Base-by-base conservation (phyloP, 352 stramenopile species). In the Pythium dissimile region DNA sequence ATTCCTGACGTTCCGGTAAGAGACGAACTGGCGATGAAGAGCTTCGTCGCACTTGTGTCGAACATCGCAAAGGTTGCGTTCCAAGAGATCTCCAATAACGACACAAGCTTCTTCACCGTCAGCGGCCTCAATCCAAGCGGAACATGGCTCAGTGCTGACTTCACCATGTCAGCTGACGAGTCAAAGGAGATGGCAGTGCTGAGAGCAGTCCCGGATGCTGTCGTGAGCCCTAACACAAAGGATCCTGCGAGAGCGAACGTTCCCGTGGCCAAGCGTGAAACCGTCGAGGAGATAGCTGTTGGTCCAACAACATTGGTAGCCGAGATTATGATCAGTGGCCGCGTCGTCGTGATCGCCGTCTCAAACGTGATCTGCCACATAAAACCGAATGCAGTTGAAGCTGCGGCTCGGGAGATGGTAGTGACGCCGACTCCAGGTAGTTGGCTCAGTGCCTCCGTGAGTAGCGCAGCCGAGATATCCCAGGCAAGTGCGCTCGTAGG, bases 281-380 rank as follows among this genome's bases (percentile, higher is more conserved):
- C 54, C 20, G 23, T 54, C 15, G 50, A 43, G 6, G 50, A 64
- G 10, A 79, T 64, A 0, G 37, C 28, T 1, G 38, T 9, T 12
- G 30, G 20, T 5, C 64, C 75, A 5, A 21, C 9, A 13, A 80
- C 54, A 21, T 15, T 65, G n/a, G 32, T 45, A 26, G 53, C 53
- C 15, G 32, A 18, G 4, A 71, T 30, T 12, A 37, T 52, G 11
- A 77, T 3, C 20, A 80, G 24, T 21, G 62, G 55, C 0, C 71
- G 59, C n/a, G 54, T 42, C 0, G 31, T 41, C 35, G 35, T 27
- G 12, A 62, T 50, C 6, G 53, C 26, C 2, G 44, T 53, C 8
- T 53, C 26, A 32, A 77, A 77, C 2, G 68, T 80, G 55, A 80
- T 42, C n/a, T 60, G 45, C 65, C 68, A 77, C 6, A 53, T 30